A percentile compares a stretch with the other conserved stretches of the same genome.
Conservation (phyloP, 176 grass and related monocot genomes). For the Panicum miliaceum region DNA sequence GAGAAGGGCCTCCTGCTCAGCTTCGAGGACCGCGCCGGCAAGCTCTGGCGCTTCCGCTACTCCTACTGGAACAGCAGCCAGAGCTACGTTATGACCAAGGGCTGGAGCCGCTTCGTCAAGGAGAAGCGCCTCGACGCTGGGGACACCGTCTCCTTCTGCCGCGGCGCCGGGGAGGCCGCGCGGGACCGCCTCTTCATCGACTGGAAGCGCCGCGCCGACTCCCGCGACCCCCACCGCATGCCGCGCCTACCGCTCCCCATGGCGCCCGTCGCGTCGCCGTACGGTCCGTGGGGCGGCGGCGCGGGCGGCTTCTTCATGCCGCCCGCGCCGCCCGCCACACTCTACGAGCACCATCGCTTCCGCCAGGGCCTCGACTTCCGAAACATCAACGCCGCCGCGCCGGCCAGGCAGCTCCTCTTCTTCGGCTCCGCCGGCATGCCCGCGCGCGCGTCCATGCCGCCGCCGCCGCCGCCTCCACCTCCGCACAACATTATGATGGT, state of each 20-base stretch:
- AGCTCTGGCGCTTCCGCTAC: constrained; percentile 98
- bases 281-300: constrained; percentile 48
- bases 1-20: constrained; percentile 72
- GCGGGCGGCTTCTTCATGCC: constrained; percentile 60
- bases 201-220: constrained; percentile 77
- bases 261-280: constrained; percentile 27
- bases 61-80: constrained; percentile 99
- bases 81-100: constrained; percentile 99
- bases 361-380: constrained; percentile 63
- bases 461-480: constrained; percentile 17
- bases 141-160: constrained; percentile 88
- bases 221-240: constrained; percentile 45
- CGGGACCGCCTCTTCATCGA: constrained; percentile 88
- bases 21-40: constrained; percentile 84
- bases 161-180: constrained; percentile 56
- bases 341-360: constrained; percentile 87
- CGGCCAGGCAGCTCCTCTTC: constrained; percentile 51
- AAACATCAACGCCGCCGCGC: constrained; percentile 26
- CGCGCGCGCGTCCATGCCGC: constrained; percentile 50
- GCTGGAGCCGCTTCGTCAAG: constrained; percentile 98
- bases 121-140: constrained; percentile 92
- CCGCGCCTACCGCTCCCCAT: constrained; percentile 50
- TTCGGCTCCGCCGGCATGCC: constrained; percentile 45
- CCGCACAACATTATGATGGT: constrained; percentile 52
- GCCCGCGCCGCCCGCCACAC: constrained; percentile 59